Conservation (phyloP, 805 yeast species). For the Metschnikowia chrysomelidarum region DNA sequence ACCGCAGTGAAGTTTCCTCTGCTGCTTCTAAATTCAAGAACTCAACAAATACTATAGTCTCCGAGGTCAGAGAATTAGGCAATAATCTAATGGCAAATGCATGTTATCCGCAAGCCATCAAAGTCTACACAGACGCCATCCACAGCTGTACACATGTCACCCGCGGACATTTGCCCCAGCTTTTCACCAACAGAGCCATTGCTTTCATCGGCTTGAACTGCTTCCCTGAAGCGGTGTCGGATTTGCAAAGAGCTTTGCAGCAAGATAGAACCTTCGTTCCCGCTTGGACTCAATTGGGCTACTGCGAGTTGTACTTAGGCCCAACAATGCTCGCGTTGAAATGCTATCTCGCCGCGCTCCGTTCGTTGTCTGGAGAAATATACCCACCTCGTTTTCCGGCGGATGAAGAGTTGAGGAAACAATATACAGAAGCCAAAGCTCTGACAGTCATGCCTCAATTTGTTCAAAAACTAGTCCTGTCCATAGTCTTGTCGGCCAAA, state of each 20-base stretch:
- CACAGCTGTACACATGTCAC: constrained; percentile 20
- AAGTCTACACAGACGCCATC: constrained; percentile 37
- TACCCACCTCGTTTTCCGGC: constrained; percentile 25
- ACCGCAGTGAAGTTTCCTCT: constrained; percentile 2
- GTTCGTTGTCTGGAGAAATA: constrained; percentile 29
- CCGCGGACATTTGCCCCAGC: constrained; percentile 25
- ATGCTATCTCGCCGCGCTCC: constrained; percentile 34
- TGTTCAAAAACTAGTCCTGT: constrained; percentile 33
- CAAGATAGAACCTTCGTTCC: constrained; percentile 36
- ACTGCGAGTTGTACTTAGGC: constrained; percentile 43
- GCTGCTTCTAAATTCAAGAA: constrained; percentile 1
- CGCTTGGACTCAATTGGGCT: constrained; percentile 45
- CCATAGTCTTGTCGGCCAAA: constrained; percentile 34
- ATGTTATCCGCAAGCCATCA: constrained; percentile 40
- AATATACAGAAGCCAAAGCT: constrained; percentile 24
- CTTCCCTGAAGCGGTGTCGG: constrained; percentile 38
- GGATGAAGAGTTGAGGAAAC: constrained; percentile 13
- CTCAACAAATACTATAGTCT: constrained; percentile 1
- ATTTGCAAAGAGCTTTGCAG: constrained; percentile 32
- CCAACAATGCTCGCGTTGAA: constrained; percentile 30
- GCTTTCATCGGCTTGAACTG: constrained; percentile 42
- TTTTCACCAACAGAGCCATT: constrained; percentile 38
- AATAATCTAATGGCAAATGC: constrained; percentile 37
- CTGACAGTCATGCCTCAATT: constrained; percentile 36
- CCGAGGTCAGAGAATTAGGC: constrained; percentile 36